Evolutionary conservation across 192 early-diverging fungal species (phyloP).

Genomic region (Rhizophlyctis rosea): DNA sequence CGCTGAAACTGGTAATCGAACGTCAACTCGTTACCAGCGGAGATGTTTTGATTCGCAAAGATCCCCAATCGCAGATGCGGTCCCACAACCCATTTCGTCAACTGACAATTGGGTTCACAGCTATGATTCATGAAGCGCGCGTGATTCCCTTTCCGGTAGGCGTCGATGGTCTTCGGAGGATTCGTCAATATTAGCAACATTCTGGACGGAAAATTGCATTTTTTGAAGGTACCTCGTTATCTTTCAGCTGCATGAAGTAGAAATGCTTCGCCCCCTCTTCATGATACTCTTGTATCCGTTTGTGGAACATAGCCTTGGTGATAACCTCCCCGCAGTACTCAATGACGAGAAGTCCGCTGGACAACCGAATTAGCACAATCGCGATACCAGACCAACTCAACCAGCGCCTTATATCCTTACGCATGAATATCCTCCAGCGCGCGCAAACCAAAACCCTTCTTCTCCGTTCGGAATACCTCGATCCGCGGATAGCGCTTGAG

Average conservation of each 20-base stretch:
- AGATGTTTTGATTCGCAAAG: conserved; percentile 79
- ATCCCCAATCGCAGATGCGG: conserved; percentile 89
- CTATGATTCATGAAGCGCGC: conserved; percentile 98
- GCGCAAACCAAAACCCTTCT: conserved; percentile 93
- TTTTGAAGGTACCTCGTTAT: conserved; percentile 86
- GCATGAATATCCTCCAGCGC: conserved; percentile 59
- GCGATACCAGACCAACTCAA: not conserved
- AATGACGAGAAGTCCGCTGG: conserved; percentile 86
- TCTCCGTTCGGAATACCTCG: conserved; percentile 83
- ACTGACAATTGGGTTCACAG: conserved; percentile 90
- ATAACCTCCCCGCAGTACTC: conserved; percentile 98
- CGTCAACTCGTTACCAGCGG: conserved; percentile 82
- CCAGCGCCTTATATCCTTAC: conserved; percentile 41
- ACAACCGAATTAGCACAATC: not conserved
- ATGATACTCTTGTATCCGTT: conserved; percentile 79
- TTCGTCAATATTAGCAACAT: no score
- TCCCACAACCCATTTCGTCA: conserved; percentile 97
- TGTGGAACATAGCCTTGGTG: conserved; percentile 72
- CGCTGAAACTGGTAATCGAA: conserved; percentile 99
- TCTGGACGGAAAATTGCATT: no score
- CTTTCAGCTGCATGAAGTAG: conserved; percentile 95
- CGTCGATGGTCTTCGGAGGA: conserved; percentile 93
- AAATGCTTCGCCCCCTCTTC: conserved; percentile 83
- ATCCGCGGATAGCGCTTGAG: conserved; percentile 78
- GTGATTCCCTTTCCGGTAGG: conserved; percentile 85